These are phyloP conservation scores for Pueraria montana DNA, from an alignment of 306 rosid genomes.

Conservation along the genomic window DNA sequence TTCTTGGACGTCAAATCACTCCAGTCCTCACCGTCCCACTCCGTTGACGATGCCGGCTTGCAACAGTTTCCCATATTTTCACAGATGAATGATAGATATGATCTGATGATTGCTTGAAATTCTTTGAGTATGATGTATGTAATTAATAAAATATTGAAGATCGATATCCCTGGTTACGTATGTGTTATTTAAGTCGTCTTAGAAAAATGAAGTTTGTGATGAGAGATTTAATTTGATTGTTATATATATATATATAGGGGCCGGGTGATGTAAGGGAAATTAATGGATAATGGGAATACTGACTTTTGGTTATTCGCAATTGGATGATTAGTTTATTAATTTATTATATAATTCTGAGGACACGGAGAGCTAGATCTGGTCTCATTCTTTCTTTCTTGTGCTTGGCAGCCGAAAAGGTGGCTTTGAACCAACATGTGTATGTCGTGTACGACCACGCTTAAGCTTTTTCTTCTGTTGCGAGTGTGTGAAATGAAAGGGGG, in stretches of 20 bases:
- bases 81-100: background rate
- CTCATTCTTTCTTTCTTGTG: background rate
- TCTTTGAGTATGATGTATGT: background rate
- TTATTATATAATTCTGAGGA: background rate
- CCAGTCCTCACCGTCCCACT: background rate
- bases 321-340: background rate
- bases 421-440: background rate
- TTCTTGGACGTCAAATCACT: background rate
- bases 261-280: too few species aligned
- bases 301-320: background rate
- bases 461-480: too few species aligned
- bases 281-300: too few species aligned
- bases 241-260: too few species aligned
- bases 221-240: too few species aligned
- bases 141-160: too few species aligned
- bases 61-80: background rate
- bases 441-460: background rate
- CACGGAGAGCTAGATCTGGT: background rate
- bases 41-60: background rate
- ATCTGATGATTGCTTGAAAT: background rate
- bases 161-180: background rate
- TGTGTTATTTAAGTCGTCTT: background rate
- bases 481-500: slow-evolving; percentile 12
- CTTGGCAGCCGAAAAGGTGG: background rate
- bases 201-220: background rate